A percentile compares a stretch with the other conserved stretches of the same genome.
Conservation (phyloP, 163 green algal species). For the Scenedesmus sp. region DNA sequence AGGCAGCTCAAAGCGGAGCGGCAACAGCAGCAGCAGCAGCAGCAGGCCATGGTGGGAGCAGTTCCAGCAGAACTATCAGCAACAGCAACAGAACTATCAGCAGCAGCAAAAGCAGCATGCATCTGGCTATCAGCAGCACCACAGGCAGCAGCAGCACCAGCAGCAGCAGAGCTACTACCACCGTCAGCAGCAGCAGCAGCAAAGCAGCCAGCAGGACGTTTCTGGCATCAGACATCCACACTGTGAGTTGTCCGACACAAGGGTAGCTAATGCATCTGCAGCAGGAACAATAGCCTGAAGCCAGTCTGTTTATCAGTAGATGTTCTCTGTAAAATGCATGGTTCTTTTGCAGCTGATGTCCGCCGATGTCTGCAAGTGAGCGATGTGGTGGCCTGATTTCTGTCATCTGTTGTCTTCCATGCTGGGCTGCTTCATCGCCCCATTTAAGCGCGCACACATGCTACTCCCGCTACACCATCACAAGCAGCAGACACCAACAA, state of each 20-base stretch:
- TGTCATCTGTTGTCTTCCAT: too few relatives aligned
- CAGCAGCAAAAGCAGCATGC: constrained; percentile 29
- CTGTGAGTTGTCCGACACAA: constrained; percentile 18
- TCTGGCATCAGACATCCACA: neutral
- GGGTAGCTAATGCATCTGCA: too few relatives aligned
- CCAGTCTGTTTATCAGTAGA: too few relatives aligned
- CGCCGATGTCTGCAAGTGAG: too few relatives aligned
- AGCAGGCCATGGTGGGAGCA: constrained; percentile 40
- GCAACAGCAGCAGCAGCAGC: constrained; percentile 11
- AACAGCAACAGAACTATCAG: constrained; percentile 10
- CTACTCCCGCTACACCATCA: too few relatives aligned
- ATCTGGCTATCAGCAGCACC: constrained; percentile 28
- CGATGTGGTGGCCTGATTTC: too few relatives aligned
- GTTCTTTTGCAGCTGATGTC: too few relatives aligned
- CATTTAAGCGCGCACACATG: too few relatives aligned
- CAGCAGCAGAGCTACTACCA: constrained; percentile 15
- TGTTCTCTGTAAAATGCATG: too few relatives aligned
- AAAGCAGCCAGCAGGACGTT: neutral
- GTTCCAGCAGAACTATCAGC: neutral
- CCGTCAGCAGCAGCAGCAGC: constrained; percentile 20
- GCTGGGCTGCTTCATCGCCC: too few relatives aligned
- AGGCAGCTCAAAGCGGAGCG: neutral
- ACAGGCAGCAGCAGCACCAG: constrained; percentile 39
- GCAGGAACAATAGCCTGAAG: too few relatives aligned
- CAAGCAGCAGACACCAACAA: neutral